Base-by-base conservation (phyloP, 208 protist species). In the Leishmania braziliensis region DNA sequence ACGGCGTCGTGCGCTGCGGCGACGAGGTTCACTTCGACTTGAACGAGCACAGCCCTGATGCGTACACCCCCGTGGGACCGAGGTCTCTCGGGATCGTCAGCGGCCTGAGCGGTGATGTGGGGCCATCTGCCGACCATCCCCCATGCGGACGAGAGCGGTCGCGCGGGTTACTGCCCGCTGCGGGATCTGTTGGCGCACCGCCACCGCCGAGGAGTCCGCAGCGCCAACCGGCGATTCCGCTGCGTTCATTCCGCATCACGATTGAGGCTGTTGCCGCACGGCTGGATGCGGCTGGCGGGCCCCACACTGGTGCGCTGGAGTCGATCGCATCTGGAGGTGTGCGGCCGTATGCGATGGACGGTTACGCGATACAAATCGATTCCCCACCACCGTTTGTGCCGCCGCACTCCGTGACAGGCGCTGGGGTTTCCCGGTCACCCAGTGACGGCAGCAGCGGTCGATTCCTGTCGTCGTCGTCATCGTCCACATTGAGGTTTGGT, bases 181-280 rank as follows among this genome's bases (percentile, higher is more conserved):
- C n/a, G 36, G 63, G 33, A 1, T 8, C 20, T 26, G 60, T 51
- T 26, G 46, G 69, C 26, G n/a, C 69, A 29, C 46, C 2, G 23
- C 39, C 8, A 39, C 66, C 5, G 2, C 39, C 8, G 1, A 9
- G 46, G 39, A 36, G 46, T 8, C 69, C 69, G 46, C 69, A 8
- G 26, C 6, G 46, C 48, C 69, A 73, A 29, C 72, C 72, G 33
- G 62, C 65, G 18, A n/a, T 85, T 18, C 43, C 82, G 16, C 71
- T 80, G 70, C 75, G 62, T 3, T 43, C 82, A 6, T 85, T 75
- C 23, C 62, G 69, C 2, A 51, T 81, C 62, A 65, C 77, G 10
- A 66, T 85, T 23, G 68, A 78, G 60, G 68, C 39, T 26, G 33
- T 78, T 3, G 73, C 77, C 26, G 29, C 60, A 5, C n/a, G 43